Evolutionary conservation across 805 yeast genomes (phyloP).

Genomic region (Ascoidea rubescens): DNA sequence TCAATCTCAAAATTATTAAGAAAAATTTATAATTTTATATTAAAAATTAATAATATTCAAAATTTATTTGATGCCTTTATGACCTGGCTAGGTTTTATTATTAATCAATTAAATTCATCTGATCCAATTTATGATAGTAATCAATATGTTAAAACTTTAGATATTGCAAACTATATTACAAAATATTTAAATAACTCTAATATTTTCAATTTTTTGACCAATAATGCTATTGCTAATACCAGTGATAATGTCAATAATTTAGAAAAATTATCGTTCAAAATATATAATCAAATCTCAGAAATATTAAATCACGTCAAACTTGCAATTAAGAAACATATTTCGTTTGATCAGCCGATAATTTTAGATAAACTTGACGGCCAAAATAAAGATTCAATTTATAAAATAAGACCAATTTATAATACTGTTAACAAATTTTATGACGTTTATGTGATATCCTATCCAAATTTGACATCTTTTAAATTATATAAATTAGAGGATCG

Average conservation of each 20-base stretch:
- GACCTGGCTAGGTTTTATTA: slow-evolving; percentile 24
- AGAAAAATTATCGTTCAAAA: not conserved
- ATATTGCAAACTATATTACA: slow-evolving; percentile 16
- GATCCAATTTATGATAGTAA: slow-evolving; percentile 11
- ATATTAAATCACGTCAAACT: not conserved
- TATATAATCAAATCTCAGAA: not conserved
- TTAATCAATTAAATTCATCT: slow-evolving; percentile 15
- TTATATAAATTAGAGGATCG: no score
- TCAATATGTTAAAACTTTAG: slow-evolving; percentile 11
- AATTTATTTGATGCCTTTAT: slow-evolving; percentile 27
- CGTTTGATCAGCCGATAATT: not conserved
- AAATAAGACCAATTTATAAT: not conserved
- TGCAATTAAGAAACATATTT: not conserved
- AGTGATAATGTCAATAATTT: not conserved
- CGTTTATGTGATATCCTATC: no score
- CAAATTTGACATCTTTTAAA: no score
- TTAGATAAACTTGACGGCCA: not conserved
- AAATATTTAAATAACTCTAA: slow-evolving; percentile 14
- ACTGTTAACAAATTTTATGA: not conserved
- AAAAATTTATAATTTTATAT: slow-evolving; percentile 21
- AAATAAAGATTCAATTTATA: not conserved
- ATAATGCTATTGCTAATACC: not conserved
- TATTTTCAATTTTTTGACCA: not conserved
- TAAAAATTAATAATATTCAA: slow-evolving; percentile 32
- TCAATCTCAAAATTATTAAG: slow-evolving; percentile 16